Percentiles rank a stretch among this genome's conserved stretches.
phyloP scores from a whole-genome alignment of 2,329 filamentous ascomycete species.

The Fusarium tjaetaba region DNA sequence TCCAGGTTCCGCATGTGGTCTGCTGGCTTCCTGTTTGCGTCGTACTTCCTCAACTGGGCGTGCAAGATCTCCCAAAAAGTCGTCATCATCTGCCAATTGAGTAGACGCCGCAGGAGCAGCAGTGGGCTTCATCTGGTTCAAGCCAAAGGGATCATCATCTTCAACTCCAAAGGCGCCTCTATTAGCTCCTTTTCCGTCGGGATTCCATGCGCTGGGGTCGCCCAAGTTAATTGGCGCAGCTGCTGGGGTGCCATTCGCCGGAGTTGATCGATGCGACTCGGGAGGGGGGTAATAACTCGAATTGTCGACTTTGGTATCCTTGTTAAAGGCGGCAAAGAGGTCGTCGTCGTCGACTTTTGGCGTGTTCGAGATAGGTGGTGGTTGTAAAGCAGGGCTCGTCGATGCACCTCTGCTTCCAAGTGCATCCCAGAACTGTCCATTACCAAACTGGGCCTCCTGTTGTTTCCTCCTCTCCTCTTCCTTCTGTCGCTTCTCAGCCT shows the following conservation, averaged over 20 bases:
- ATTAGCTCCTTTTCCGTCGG: slow-evolving; percentile 42
- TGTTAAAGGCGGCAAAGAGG: slow-evolving; percentile 74
- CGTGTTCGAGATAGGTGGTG: slow-evolving; percentile 25
- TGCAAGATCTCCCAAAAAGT: slow-evolving; percentile 72
- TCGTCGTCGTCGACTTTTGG: slow-evolving; percentile 64
- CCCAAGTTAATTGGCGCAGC: slow-evolving; percentile 60
- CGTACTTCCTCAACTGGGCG: slow-evolving; percentile 73
- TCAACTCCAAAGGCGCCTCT: slow-evolving; percentile 62
- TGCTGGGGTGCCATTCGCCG: slow-evolving; percentile 48
- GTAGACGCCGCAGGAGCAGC: slow-evolving; percentile 45
- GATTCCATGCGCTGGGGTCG: slow-evolving; percentile 63
- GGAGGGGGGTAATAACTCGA: slow-evolving; percentile 68
- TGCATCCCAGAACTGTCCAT: slow-evolving; percentile 78
- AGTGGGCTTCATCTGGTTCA: slow-evolving; percentile 68
- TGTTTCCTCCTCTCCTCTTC: slow-evolving; percentile 77
- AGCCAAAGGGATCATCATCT: slow-evolving; percentile 90
- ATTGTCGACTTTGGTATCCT: slow-evolving; percentile 73
- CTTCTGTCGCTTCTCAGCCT: slow-evolving; percentile 74
- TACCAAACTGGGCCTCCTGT: slow-evolving; percentile 81
- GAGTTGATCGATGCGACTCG: slow-evolving; percentile 56
- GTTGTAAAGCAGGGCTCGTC: slow-evolving; percentile 45
- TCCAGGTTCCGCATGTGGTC: slow-evolving; percentile 61
- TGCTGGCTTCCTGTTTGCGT: slow-evolving; percentile 54
- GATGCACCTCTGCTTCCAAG: slow-evolving; percentile 67
- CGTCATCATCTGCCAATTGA: slow-evolving; percentile 63